A percentile compares a stretch with the other conserved stretches of the same genome.
phyloP scores from a whole-genome alignment of 2,329 filamentous ascomycete genomes.

The Penicillium hordei region DNA sequence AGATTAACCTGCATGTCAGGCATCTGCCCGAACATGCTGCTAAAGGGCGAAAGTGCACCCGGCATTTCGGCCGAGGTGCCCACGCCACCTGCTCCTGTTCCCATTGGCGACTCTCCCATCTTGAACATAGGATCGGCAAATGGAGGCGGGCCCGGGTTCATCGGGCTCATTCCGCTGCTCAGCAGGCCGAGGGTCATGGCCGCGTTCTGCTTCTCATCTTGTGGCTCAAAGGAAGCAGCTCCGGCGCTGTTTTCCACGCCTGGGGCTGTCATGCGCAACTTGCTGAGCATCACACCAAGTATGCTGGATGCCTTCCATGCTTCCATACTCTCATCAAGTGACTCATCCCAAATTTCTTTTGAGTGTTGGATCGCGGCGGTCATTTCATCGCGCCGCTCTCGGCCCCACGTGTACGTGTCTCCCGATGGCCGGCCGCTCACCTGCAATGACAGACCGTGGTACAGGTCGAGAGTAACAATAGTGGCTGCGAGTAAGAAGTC shows the following conservation, averaged over 20 bases:
- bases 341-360: slow-evolving; percentile 74
- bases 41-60: slow-evolving; percentile 54
- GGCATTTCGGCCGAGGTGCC: slow-evolving; percentile 37
- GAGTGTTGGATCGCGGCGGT: slow-evolving; percentile 70
- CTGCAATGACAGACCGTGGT: slow-evolving; percentile 53
- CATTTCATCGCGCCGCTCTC: slow-evolving; percentile 67
- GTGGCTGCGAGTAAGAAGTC: slow-evolving; percentile 87
- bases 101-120: slow-evolving; percentile 31
- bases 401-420: slow-evolving; percentile 49
- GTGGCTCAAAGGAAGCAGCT: slow-evolving; percentile 36
- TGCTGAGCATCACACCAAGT: slow-evolving; percentile 80
- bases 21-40: slow-evolving; percentile 54
- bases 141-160: slow-evolving; percentile 33
- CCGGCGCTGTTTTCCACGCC: slow-evolving; percentile 27
- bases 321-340: slow-evolving; percentile 78
- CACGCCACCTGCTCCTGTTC: slow-evolving; percentile 22
- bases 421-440: slow-evolving; percentile 35
- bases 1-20: slow-evolving; percentile 58
- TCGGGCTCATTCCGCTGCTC: slow-evolving; percentile 60
- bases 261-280: slow-evolving; percentile 55
- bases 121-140: slow-evolving; percentile 34
- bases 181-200: slow-evolving; percentile 71
- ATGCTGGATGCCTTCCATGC: slow-evolving; percentile 82
- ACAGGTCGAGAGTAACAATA: slow-evolving; percentile 78
- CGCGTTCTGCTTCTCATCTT: slow-evolving; percentile 62